Percentiles rank a stretch among this genome's conserved stretches.
phyloP scores from a whole-genome alignment of 2,329 filamentous ascomycete species.

The Talaromyces albobiverticillius region DNA sequence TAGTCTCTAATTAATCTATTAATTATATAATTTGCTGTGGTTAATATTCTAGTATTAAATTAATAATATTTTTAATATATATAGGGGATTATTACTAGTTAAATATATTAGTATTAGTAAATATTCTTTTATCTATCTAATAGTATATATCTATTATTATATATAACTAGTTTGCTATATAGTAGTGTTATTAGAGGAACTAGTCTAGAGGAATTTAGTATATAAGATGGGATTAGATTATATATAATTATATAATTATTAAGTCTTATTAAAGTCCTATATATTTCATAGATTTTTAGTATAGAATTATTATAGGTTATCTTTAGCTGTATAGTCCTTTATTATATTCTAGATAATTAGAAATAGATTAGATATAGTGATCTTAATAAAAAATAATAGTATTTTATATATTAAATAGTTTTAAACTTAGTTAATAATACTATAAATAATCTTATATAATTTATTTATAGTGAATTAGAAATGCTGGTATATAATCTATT shows the following conservation, averaged over 20 bases:
- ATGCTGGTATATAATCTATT: no score
- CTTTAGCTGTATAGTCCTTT: not conserved
- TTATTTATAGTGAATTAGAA: no score
- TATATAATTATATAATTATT: not conserved
- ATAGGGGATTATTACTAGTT: not conserved
- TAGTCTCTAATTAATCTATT: not conserved
- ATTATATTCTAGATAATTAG: not conserved
- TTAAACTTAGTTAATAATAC: no score
- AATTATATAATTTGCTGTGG: not conserved
- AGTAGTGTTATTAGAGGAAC: no score
- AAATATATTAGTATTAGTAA: conserved; percentile 1
- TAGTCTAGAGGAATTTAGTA: not conserved
- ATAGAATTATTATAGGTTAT: not conserved
- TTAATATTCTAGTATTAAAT: not conserved
- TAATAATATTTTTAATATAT: not conserved
- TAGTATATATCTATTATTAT: no score
- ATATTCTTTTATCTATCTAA: not conserved
- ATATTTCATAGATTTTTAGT: not conserved
- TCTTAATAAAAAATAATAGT: not conserved
- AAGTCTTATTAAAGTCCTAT: not conserved
- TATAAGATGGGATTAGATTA: not conserved
- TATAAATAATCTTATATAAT: no score
- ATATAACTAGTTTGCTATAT: no score
- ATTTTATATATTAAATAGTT: not conserved
- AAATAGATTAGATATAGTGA: not conserved